Evolutionary conservation across 2,329 filamentous ascomycete species (phyloP), one percentile per base, ranked within the genome.

Genomic region (Cercospora nicotianae): DNA sequence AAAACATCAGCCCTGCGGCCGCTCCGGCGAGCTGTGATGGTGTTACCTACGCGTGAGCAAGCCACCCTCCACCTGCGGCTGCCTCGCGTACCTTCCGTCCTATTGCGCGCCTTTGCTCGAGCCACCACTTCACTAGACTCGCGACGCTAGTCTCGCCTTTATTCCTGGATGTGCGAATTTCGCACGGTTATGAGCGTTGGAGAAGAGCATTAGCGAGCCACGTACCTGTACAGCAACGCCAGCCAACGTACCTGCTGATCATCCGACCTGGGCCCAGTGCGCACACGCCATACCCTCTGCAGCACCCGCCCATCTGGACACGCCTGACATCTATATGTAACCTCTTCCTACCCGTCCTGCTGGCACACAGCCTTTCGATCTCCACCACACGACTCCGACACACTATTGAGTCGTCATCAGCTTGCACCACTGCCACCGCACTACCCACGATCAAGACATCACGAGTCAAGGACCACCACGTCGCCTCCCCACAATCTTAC

Each of bases 401-500:
- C 45, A 23, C 45, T 0, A 51, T 51, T 23, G 45, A 20, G 18
- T 51, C 45, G 20, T 51, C 45, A 51, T 51, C 45, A 23, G 3
- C 45, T 23, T 26, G 45, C 45, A 51, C 45, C 45, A 51, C 33
- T 60, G n/a, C 20, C 31, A 18, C 59, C 36, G 18, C 39, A 61
- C 20, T 12, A 10, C 23, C 33, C 23, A 36, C 28, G 16, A 36
- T 20, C 58, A 42, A 60, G 28, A 23, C 20, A 48, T 5, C 36
- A 61, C 23, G 33, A 61, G 33, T 61, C 59, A 61, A 45, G 59
- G 16, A 61, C 18, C 36, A 48, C 65, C 26, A 66, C 59, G 31
- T 69, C 60, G 30, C 51, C 58, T 26, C 60, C 26, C 62, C 53
- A 20, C n/a, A 53, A 63, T 26, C n/a, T 10, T n/a, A 26, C 66